A percentile compares a stretch with the other conserved stretches of the same genome.
phyloP scores from a whole-genome alignment of 495 filamentous ascomycete genomes.

The Bryoglossum gracile region DNA sequence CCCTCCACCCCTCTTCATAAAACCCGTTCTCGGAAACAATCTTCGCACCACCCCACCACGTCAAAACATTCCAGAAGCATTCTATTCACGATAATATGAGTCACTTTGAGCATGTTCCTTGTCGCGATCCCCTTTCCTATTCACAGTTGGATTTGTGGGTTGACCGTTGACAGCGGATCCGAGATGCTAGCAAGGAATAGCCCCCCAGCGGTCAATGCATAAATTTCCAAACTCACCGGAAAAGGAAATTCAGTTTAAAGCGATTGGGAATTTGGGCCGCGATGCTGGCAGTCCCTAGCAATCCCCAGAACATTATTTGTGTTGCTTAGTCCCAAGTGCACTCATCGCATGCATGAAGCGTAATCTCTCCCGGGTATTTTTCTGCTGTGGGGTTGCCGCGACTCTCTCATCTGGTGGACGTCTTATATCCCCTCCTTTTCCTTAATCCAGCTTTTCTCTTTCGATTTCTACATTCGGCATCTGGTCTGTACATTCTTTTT shows the following conservation, averaged over 20 bases:
- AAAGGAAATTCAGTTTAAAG: not conserved
- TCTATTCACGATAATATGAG: not conserved
- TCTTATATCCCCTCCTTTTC: not conserved
- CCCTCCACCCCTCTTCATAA: not conserved
- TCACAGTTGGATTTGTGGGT: no score
- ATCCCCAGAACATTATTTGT: no score
- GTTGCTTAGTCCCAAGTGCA: not conserved
- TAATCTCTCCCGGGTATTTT: constrained; percentile 5
- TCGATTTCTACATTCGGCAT: not conserved
- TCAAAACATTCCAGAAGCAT: not conserved
- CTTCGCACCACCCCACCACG: not conserved
- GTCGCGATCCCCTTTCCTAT: not conserved
- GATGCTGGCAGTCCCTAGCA: constrained; percentile 1
- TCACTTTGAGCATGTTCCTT: not conserved
- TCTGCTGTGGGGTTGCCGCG: not conserved
- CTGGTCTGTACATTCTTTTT: not conserved
- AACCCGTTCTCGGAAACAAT: not conserved
- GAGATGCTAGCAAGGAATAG: constrained; percentile 10
- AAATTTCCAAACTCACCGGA: not conserved
- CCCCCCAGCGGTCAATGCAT: constrained; percentile 10
- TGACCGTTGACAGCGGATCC: constrained; percentile 1
- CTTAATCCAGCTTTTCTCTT: not conserved
- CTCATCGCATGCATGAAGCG: not conserved
- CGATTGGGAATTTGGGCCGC: not conserved
- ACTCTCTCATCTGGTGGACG: not conserved